Evolutionary conservation across 306 rosid species (phyloP).

Genomic region (Trifolium dubium): DNA sequence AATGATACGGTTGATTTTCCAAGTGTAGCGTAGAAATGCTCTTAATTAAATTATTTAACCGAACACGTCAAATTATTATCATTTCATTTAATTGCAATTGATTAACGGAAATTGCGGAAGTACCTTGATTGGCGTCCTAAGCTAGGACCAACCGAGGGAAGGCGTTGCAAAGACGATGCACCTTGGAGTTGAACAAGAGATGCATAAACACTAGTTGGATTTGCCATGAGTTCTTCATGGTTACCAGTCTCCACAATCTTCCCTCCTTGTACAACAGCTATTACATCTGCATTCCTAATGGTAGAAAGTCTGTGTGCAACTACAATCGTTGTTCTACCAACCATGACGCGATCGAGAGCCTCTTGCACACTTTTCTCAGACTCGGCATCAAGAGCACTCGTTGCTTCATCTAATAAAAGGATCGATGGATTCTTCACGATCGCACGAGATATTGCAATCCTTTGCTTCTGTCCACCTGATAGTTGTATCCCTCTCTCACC

Average conservation of each 20-base stretch:
- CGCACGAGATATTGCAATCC: conserved; percentile 94
- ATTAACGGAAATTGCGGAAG: neutral
- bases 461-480: conserved; percentile 96
- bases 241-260: conserved; percentile 88
- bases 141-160: conserved; percentile 61
- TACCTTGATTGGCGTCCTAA: conserved; percentile 68
- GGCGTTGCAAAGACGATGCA: conserved; percentile 64
- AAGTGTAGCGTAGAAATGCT: no score
- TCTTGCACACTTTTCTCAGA: conserved; percentile 97
- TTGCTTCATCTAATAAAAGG: conserved; percentile 89
- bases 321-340: conserved; percentile 89
- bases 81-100: neutral
- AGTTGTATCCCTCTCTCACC: conserved; percentile 98
- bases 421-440: conserved; percentile 89
- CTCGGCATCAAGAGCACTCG: conserved; percentile 93
- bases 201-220: conserved; percentile 73
- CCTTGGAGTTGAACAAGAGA: conserved; percentile 83
- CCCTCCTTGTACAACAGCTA: conserved; percentile 87
- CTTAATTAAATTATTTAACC: neutral
- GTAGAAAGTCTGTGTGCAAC: conserved; percentile 97
- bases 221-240: conserved; percentile 86
- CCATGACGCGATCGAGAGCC: conserved; percentile 97
- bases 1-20: no score
- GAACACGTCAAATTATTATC: neutral
- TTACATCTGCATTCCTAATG: conserved; percentile 79